Conservation (phyloP, 352 stramenopile genomes). For the Phytophthora cajani region DNA sequence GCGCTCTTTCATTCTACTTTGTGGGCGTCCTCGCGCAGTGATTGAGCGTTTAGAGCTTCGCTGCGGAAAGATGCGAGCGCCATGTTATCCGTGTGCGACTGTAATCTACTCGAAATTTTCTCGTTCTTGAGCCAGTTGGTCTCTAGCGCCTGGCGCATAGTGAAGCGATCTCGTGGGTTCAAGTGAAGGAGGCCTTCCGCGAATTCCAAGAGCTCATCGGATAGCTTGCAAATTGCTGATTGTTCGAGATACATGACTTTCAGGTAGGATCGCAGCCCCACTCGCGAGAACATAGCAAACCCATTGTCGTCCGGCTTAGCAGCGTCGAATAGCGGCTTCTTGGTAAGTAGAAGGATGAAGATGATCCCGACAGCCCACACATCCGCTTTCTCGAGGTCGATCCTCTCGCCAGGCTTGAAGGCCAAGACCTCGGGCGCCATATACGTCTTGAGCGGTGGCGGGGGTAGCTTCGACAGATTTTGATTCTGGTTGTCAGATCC, state of each 20-base stretch:
- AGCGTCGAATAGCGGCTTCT: constrained; percentile 63
- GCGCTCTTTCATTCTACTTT: constrained; percentile 3
- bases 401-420: constrained; percentile 20
- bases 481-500: constrained; percentile 54
- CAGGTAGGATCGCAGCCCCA: constrained; percentile 60
- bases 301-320: constrained; percentile 52
- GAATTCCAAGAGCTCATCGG: constrained; percentile 72
- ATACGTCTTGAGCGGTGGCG: constrained; percentile 54
- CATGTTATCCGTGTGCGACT: constrained; percentile 11
- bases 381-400: constrained; percentile 66
- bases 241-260: constrained; percentile 75
- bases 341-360: constrained; percentile 63
- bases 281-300: constrained; percentile 55
- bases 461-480: constrained; percentile 23
- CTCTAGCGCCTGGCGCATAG: constrained; percentile 70
- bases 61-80: constrained; percentile 15
- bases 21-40: background rate
- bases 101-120: constrained; percentile 9
- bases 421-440: constrained; percentile 58
- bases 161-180: constrained; percentile 82
- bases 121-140: constrained; percentile 59
- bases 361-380: constrained; percentile 70
- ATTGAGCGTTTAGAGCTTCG: constrained; percentile 17
- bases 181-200: constrained; percentile 86
- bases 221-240: constrained; percentile 60